phyloP scores from a whole-genome alignment of 108 stramenopile genomes.

The Cyclotella kingstonii region DNA sequence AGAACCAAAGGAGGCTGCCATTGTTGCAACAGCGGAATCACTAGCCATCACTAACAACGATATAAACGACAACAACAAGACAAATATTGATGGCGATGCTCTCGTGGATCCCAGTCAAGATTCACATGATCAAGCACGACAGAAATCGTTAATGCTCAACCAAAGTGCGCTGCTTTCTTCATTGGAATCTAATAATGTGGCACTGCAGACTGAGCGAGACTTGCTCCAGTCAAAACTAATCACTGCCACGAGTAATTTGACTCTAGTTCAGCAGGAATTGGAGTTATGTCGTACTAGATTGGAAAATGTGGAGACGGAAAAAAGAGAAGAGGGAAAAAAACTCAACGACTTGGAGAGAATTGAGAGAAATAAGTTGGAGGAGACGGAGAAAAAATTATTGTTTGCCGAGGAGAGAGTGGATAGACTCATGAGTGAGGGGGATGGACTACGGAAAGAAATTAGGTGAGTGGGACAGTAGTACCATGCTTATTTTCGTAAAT shows the following conservation, averaged over 20 bases:
- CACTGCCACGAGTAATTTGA: not conserved
- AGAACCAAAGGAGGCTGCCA: not conserved
- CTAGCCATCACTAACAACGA: not conserved
- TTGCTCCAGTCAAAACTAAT: not conserved
- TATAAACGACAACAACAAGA: not conserved
- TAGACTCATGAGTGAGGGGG: constrained; percentile 55
- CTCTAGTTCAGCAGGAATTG: not conserved
- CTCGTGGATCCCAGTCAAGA: too few species aligned
- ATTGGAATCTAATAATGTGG: not conserved
- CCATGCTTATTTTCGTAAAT: not conserved
- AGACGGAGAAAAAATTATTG: not conserved
- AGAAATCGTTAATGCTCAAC: not conserved
- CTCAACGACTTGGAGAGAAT: constrained; percentile 3
- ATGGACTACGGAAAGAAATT: constrained; percentile 66
- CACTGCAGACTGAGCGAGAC: not conserved
- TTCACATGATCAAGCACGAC: not conserved
- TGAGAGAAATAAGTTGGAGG: constrained; percentile 13
- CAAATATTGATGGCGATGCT: not conserved
- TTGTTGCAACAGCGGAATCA: not conserved
- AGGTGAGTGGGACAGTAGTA: constrained; percentile 46
- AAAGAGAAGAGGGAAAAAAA: not conserved
- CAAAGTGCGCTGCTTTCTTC: not conserved
- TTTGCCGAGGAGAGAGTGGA: constrained; percentile 18
- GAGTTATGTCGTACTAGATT: not conserved
- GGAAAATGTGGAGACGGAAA: not conserved